A percentile compares a stretch with the other conserved stretches of the same genome.
Evolutionary conservation across 2,329 filamentous ascomycete species (phyloP).

Genomic region (Exophiala alcalophila): DNA sequence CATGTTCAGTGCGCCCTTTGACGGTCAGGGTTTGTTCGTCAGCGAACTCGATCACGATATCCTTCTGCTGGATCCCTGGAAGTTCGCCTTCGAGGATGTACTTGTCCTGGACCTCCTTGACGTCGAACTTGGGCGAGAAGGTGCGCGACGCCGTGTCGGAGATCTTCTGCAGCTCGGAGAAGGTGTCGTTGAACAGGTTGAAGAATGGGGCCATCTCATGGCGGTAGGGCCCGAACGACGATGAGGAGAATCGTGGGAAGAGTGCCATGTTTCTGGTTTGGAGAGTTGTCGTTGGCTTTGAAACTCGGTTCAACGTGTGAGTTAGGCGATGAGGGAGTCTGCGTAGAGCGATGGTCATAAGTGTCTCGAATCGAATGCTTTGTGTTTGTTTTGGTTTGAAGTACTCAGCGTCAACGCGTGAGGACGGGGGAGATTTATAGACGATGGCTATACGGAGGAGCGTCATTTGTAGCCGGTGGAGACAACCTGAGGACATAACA

Average conservation of each 20-base stretch:
- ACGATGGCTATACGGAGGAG: neutral
- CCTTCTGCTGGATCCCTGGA: conserved; percentile 46
- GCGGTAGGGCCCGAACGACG: conserved; percentile 20
- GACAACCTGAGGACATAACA: neutral
- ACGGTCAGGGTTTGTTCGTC: conserved; percentile 48
- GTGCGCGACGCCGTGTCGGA: conserved; percentile 26
- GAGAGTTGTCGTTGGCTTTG: conserved; percentile 12
- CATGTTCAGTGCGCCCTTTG: conserved; percentile 43
- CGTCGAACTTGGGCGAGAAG: conserved; percentile 48
- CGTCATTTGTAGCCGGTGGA: neutral
- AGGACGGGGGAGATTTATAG: conserved; percentile 8
- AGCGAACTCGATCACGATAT: conserved; percentile 48
- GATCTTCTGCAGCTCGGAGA: conserved; percentile 29
- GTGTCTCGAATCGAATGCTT: conserved; percentile 11
- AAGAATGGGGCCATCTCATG: conserved; percentile 25
- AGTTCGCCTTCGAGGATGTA: conserved; percentile 52
- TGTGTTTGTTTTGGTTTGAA: conserved; percentile 11
- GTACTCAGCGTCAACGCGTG: neutral
- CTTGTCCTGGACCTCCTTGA: conserved; percentile 43
- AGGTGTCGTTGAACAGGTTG: conserved; percentile 31
- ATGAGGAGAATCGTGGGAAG: conserved; percentile 18
- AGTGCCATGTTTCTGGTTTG: conserved; percentile 24
- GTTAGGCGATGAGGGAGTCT: conserved; percentile 16
- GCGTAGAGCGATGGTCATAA: conserved; percentile 18
- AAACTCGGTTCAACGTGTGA: conserved; percentile 5